Conservation (phyloP, 2,329 filamentous ascomycete genomes). For the Fusarium sarcochroum region DNA sequence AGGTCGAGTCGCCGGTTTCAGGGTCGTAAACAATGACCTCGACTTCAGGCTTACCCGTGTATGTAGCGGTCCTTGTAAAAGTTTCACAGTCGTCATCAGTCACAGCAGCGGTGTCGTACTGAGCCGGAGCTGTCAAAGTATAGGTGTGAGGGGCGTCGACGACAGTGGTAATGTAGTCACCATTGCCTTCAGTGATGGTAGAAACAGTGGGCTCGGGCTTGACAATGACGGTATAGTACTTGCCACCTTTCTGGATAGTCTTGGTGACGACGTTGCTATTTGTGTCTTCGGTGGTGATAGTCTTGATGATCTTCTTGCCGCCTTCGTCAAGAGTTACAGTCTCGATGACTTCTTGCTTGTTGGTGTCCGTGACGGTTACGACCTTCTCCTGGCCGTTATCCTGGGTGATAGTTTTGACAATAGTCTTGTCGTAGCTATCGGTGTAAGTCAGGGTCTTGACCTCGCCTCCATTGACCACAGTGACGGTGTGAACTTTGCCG, state of each 20-base stretch:
- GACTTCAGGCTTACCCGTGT: slow-evolving; percentile 45
- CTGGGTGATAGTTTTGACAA: slow-evolving; percentile 34
- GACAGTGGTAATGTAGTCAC: slow-evolving; percentile 34
- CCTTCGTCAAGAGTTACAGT: slow-evolving; percentile 34
- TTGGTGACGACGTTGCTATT: slow-evolving; percentile 39
- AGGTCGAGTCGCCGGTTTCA: slow-evolving; percentile 49
- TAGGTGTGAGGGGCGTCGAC: slow-evolving; percentile 33
- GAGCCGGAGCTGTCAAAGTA: slow-evolving; percentile 46
- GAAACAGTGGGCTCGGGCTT: slow-evolving; percentile 35
- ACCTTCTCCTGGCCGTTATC: slow-evolving; percentile 34
- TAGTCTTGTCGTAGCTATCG: slow-evolving; percentile 10
- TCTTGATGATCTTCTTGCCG: slow-evolving; percentile 32
- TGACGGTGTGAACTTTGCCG: slow-evolving; percentile 26
- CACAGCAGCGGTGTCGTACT: slow-evolving; percentile 45
- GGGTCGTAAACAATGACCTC: slow-evolving; percentile 52
- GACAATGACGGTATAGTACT: slow-evolving; percentile 42
- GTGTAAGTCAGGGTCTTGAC: slow-evolving; percentile 39
- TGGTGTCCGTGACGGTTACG: slow-evolving; percentile 17
- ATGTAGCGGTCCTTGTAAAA: slow-evolving; percentile 36
- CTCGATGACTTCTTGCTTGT: slow-evolving; percentile 18
- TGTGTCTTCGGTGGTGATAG: slow-evolving; percentile 34
- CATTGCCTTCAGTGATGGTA: slow-evolving; percentile 42
- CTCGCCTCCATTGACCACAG: slow-evolving; percentile 34
- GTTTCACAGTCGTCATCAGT: slow-evolving; percentile 40
- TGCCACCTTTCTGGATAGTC: slow-evolving; percentile 43